Base-by-base conservation (phyloP, 75 land plant species). In the Larix kaempferi region DNA sequence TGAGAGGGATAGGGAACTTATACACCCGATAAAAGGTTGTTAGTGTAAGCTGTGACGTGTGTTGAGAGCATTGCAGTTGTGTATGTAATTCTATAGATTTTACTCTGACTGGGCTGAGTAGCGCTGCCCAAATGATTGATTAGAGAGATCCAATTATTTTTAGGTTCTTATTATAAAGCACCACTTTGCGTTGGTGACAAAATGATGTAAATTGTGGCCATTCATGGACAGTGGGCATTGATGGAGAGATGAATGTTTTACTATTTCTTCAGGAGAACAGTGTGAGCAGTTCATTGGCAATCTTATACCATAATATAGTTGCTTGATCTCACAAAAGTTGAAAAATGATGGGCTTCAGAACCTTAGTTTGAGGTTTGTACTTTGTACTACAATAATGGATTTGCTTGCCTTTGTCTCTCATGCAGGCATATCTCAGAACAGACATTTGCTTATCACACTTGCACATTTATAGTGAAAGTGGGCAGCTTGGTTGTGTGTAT, bases 101-200 rank as follows among this genome's bases (percentile, higher is more conserved):
- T 74, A 74, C 54, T 56, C 37, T 74, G 33, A 55, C 75, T 74
- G 75, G 75, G 75, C 58, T 74, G 21, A 55, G 29, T 56, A 26
- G 62, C 10, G 62, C 5, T 55, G 75, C 75, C 75, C 75, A 74
- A 74, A 41, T 74, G 75, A 74, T 74, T 74, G 41, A 74, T 74
- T 55, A 52, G 75, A 55, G 75, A 74, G 73, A 69, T 69, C 57
- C 58, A 26, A 74, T 74, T 74, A 55, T 74, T 74, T 74, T 74
- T 74, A 74, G 56, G 56, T 74, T 74, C 75, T 23, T 74, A 52
- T 75, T 81, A 65, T 85, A 75, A 80, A 75, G 55, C 77, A 76
- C 78, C 82, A 62, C 25, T 73, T 39, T 56, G 75, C 63, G 27
- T 55, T 65, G 67, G 80, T 81, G 59, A 71, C 67, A 73, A 74